A percentile compares a stretch with the other conserved stretches of the same genome.
Evolutionary conservation across 768 basidiomycete species (phyloP).

Genomic region (Suillus clintonianus): DNA sequence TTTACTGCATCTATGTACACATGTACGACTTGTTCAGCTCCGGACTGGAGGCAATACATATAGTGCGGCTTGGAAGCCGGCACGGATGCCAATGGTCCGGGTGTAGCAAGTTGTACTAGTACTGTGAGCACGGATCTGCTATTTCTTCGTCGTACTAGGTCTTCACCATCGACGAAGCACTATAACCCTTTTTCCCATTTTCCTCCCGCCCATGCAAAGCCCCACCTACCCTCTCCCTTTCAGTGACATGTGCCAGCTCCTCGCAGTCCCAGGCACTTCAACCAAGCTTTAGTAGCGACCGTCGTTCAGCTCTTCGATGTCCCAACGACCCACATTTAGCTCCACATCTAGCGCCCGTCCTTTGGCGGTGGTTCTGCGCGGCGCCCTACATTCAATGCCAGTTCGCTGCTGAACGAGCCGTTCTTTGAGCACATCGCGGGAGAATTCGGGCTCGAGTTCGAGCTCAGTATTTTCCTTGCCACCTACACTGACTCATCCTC

Average conservation of each 20-base stretch:
- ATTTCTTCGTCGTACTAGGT: conserved; percentile 4
- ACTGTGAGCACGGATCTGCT: no score
- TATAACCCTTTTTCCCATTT: conserved; percentile 20
- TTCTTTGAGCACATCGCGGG: conserved; percentile 10
- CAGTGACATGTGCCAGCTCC: conserved; percentile 25
- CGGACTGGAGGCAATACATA: no score
- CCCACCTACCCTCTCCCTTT: conserved; percentile 39
- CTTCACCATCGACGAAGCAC: conserved; percentile 6
- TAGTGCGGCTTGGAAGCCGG: no score
- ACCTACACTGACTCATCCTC: neutral
- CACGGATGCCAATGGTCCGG: neutral
- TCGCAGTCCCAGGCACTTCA: conserved; percentile 14
- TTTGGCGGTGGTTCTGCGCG: neutral
- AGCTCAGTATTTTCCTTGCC: conserved; percentile 9
- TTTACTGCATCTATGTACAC: no score
- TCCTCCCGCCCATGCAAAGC: conserved; percentile 30
- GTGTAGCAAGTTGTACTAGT: neutral
- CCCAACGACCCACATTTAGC: conserved; percentile 17
- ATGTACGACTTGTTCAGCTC: no score
- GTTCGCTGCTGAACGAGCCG: conserved; percentile 4
- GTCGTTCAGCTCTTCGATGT: conserved; percentile 12
- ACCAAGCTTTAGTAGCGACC: conserved; percentile 14
- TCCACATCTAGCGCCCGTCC: conserved; percentile 8
- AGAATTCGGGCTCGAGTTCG: conserved; percentile 13
- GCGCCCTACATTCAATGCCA: conserved; percentile 1